Evolutionary conservation across 768 basidiomycete genomes (phyloP).

Genomic region (Tylopilus rubrobrunneus): DNA sequence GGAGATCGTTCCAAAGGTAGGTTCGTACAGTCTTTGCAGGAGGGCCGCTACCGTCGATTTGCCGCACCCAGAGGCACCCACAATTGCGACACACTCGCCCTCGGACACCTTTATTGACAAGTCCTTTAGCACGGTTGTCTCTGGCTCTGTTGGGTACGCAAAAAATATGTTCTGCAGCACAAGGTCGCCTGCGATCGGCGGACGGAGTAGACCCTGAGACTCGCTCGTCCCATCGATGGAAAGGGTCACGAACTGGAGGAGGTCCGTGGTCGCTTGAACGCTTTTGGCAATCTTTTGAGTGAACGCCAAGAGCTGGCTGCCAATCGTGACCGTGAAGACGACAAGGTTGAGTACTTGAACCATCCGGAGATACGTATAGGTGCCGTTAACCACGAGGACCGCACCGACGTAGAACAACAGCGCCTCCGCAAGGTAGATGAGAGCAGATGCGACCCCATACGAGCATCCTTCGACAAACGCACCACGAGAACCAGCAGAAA

Average conservation of each 20-base stretch:
- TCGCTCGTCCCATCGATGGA: slow-evolving; percentile 58
- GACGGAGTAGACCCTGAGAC: slow-evolving; percentile 62
- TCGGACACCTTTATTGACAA: slow-evolving; percentile 62
- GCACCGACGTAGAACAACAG: slow-evolving; percentile 90
- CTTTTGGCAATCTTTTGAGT: slow-evolving; percentile 84
- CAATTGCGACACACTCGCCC: slow-evolving; percentile 88
- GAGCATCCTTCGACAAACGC: slow-evolving; percentile 87
- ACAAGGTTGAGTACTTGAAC: slow-evolving; percentile 88
- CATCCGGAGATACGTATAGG: slow-evolving; percentile 86
- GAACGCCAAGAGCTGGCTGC: slow-evolving; percentile 88
- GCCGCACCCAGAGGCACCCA: slow-evolving; percentile 88
- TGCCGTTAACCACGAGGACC: slow-evolving; percentile 73
- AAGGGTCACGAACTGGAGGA: slow-evolving; percentile 65
- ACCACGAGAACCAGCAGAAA: slow-evolving; percentile 42
- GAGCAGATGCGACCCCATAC: slow-evolving; percentile 71
- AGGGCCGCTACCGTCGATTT: slow-evolving; percentile 89
- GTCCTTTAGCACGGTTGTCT: slow-evolving; percentile 64
- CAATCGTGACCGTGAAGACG: slow-evolving; percentile 90
- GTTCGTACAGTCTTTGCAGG: slow-evolving; percentile 88
- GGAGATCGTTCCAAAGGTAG: slow-evolving; percentile 56
- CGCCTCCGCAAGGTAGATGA: slow-evolving; percentile 89
- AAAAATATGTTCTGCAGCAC: slow-evolving; percentile 74
- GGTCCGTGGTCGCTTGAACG: slow-evolving; percentile 76
- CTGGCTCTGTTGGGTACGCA: slow-evolving; percentile 77
- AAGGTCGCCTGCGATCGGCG: slow-evolving; percentile 63